Conservation (phyloP, 768 basidiomycete genomes). For the Daedaleopsis nitida region DNA sequence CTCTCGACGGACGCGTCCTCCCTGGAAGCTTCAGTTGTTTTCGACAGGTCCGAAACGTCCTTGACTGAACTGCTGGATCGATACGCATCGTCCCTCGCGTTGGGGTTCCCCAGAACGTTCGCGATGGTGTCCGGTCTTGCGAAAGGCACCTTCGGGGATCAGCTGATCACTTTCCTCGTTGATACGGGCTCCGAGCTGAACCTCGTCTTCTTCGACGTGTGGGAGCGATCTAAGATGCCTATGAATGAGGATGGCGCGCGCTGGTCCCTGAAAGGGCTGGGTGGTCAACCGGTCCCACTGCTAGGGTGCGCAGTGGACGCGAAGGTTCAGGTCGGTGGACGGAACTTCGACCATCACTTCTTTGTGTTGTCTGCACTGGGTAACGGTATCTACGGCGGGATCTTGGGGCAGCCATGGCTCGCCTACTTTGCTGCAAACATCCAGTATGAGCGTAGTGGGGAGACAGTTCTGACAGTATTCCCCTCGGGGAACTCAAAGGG, state of each 20-base stretch:
- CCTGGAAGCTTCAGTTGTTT: no score
- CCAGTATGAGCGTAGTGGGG: slow-evolving; percentile 1
- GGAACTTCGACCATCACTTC: slow-evolving; percentile 31
- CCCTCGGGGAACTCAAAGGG: neutral
- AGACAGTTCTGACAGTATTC: neutral
- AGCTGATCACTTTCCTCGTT: slow-evolving; percentile 21
- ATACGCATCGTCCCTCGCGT: no score
- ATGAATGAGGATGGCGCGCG: slow-evolving; percentile 26
- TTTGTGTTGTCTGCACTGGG: slow-evolving; percentile 20
- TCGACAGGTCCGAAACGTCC: no score
- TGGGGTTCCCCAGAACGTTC: no score
- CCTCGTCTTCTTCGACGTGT: slow-evolving; percentile 4
- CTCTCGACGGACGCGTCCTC: no score
- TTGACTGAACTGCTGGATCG: no score
- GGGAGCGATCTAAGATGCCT: neutral
- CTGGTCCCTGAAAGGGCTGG: slow-evolving; percentile 32
- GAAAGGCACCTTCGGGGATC: slow-evolving; percentile 6
- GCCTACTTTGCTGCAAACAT: slow-evolving; percentile 9
- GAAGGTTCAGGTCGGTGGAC: slow-evolving; percentile 17
- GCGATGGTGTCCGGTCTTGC: neutral
- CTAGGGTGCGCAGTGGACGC: slow-evolving; percentile 24
- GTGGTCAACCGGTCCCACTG: slow-evolving; percentile 18
- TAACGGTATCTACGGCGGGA: slow-evolving; percentile 15
- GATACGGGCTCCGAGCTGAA: slow-evolving; percentile 31
- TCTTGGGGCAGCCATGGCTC: slow-evolving; percentile 25